Evolutionary conservation across 2,329 filamentous ascomycete species (phyloP).

Genomic region (Chaetomium strumarium): DNA sequence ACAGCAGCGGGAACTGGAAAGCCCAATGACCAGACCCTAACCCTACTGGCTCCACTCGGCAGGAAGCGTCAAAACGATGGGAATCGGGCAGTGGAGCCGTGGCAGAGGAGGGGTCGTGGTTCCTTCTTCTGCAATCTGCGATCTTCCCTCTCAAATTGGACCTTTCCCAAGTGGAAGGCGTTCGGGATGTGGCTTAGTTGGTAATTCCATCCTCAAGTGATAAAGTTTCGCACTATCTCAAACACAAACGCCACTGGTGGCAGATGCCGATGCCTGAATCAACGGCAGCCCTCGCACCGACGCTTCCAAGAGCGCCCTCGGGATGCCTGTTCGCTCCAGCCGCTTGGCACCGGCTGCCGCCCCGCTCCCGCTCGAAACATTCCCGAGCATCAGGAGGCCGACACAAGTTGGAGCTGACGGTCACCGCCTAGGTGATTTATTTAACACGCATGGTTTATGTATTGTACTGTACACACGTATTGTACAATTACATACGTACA

Average conservation of each 20-base stretch:
- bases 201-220: not conserved
- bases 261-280: slow-evolving; percentile 2
- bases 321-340: slow-evolving; percentile 2
- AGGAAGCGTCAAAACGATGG: too few relatives aligned
- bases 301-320: not conserved
- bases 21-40: too few relatives aligned
- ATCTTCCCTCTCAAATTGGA: not conserved
- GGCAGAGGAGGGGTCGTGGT: too few relatives aligned
- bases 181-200: not conserved
- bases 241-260: not conserved
- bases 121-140: not conserved
- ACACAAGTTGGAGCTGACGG: not conserved
- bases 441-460: slow-evolving; percentile 10
- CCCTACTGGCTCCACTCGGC: too few relatives aligned
- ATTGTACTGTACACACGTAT: too few relatives aligned
- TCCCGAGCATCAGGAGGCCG: not conserved
- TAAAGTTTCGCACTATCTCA: not conserved
- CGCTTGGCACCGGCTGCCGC: slow-evolving; percentile 14
- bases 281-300: not conserved
- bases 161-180: too few relatives aligned
- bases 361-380: slow-evolving; percentile 6
- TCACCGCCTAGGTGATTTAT: not conserved
- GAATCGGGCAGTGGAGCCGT: too few relatives aligned
- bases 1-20: too few relatives aligned
- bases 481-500: too few relatives aligned